Evolutionary conservation across 1,139 yeast species (phyloP).

Genomic region (Saccharomycopsis hybrid): DNA sequence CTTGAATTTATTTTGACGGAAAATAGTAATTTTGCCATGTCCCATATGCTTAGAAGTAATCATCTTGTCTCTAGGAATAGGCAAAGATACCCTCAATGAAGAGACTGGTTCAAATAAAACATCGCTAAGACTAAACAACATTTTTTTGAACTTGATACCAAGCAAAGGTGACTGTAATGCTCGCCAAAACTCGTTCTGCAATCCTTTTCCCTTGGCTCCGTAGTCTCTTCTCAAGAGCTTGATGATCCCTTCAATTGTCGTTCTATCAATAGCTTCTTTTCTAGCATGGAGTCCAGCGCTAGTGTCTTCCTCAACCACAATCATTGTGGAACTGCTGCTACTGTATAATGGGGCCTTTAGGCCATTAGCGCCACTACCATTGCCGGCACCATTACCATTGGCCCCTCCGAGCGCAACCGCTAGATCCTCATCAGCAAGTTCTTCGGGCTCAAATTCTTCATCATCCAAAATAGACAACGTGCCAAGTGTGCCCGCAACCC

Average conservation of each 20-base stretch:
- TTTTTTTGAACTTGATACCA: conserved; percentile 54
- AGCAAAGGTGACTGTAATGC: conserved; percentile 56
- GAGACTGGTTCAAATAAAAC: conserved; percentile 63
- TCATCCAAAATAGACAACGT: conserved; percentile 49
- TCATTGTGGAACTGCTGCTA: conserved; percentile 26
- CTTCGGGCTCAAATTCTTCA: conserved; percentile 41
- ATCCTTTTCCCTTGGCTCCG: conserved; percentile 48
- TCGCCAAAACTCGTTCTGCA: conserved; percentile 60
- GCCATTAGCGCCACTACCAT: conserved; percentile 23
- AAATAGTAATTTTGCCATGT: conserved; percentile 38
- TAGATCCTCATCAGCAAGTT: conserved; percentile 1
- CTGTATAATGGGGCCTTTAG: no score
- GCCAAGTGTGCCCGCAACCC: conserved; percentile 67
- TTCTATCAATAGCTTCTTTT: conserved; percentile 40
- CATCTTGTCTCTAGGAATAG: conserved; percentile 63
- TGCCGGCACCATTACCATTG: background rate
- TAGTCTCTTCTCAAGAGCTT: conserved; percentile 61
- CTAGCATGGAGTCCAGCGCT: conserved; percentile 40
- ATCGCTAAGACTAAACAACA: conserved; percentile 57
- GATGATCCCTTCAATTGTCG: conserved; percentile 41
- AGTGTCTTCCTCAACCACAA: conserved; percentile 41
- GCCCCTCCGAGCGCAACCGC: background rate
- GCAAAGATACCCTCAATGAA: conserved; percentile 51
- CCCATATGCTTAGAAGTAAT: conserved; percentile 51
- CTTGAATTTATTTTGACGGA: conserved; percentile 20